Evolutionary conservation across 345 rosid genomes (phyloP).

Genomic region (Theobroma cacao): DNA sequence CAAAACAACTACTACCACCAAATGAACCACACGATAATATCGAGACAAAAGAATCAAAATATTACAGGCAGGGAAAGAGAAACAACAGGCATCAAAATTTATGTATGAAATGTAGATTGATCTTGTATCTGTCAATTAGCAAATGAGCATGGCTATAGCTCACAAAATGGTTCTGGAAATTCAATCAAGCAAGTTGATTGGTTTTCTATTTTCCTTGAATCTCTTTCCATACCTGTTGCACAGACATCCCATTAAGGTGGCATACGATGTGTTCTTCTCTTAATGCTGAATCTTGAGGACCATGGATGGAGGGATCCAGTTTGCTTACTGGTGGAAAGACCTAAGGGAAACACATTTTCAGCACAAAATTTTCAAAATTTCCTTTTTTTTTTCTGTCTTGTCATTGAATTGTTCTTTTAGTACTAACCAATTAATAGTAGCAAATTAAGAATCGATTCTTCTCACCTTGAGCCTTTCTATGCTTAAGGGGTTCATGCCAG

Average conservation of each 20-base stretch:
- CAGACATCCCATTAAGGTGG: slow-evolving; percentile 53
- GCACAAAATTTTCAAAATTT: neutral
- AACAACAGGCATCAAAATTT: too few relatives aligned
- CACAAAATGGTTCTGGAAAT: neutral
- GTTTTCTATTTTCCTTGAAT: neutral
- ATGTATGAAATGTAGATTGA: too few relatives aligned
- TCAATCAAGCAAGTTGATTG: neutral
- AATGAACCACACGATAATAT: too few relatives aligned
- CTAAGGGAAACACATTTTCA: neutral
- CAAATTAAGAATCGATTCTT: neutral
- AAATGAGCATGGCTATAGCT: neutral
- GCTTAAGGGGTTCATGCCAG: slow-evolving; percentile 18
- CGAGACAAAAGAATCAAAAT: too few relatives aligned
- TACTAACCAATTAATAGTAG: neutral
- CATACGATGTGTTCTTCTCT: slow-evolving; percentile 57
- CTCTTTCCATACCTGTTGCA: slow-evolving; percentile 47
- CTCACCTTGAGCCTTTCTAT: slow-evolving; percentile 18
- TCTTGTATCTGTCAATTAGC: too few relatives aligned
- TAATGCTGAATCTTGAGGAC: slow-evolving; percentile 52
- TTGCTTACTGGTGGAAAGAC: slow-evolving; percentile 66
- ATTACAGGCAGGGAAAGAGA: too few relatives aligned
- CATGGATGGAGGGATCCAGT: slow-evolving; percentile 55
- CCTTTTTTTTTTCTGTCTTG: neutral
- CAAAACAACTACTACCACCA: too few relatives aligned
- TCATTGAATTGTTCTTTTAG: neutral